Percentiles rank a stretch among this genome's conserved stretches.
Conservation (phyloP, 1,284 basidiomycete species). For the Trametes hirsuta region DNA sequence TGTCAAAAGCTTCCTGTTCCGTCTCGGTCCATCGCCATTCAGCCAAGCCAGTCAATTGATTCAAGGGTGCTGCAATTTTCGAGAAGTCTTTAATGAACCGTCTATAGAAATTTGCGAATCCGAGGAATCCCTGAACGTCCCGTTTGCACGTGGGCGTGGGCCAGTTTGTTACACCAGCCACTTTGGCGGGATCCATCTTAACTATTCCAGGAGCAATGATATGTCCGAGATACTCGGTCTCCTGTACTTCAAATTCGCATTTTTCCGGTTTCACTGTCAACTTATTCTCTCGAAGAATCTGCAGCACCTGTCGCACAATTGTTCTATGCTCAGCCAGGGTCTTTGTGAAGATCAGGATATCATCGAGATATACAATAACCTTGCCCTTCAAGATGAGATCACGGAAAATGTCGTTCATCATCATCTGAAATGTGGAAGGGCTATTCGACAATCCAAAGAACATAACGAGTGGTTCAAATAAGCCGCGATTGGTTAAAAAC, state of each 20-base stretch:
- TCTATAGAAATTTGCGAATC: slow-evolving; percentile 21
- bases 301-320: slow-evolving; percentile 34
- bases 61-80: slow-evolving; percentile 31
- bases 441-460: slow-evolving; percentile 38
- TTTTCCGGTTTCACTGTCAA: slow-evolving; percentile 29
- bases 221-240: slow-evolving; percentile 20
- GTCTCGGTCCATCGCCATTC: slow-evolving; percentile 25
- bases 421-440: slow-evolving; percentile 32
- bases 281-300: slow-evolving; percentile 29
- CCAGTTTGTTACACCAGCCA: slow-evolving; percentile 23
- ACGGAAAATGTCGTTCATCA: slow-evolving; percentile 30
- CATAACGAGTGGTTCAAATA: slow-evolving; percentile 37
- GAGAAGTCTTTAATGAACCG: slow-evolving; percentile 38
- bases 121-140: slow-evolving; percentile 14
- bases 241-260: slow-evolving; percentile 33
- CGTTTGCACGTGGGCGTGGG: background rate
- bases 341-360: slow-evolving; percentile 29
- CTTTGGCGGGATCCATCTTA: slow-evolving; percentile 3
- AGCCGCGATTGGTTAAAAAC: slow-evolving; percentile 24
- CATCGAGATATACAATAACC: slow-evolving; percentile 30
- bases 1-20: slow-evolving; percentile 32
- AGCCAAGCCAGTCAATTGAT: slow-evolving; percentile 13
- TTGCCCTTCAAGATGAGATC: slow-evolving; percentile 22
- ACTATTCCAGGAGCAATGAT: background rate
- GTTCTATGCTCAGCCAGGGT: slow-evolving; percentile 13